These are phyloP conservation scores for Clonostachys solani DNA, from an alignment of 2,329 filamentous ascomycete genomes.

Conservation along the genomic window DNA sequence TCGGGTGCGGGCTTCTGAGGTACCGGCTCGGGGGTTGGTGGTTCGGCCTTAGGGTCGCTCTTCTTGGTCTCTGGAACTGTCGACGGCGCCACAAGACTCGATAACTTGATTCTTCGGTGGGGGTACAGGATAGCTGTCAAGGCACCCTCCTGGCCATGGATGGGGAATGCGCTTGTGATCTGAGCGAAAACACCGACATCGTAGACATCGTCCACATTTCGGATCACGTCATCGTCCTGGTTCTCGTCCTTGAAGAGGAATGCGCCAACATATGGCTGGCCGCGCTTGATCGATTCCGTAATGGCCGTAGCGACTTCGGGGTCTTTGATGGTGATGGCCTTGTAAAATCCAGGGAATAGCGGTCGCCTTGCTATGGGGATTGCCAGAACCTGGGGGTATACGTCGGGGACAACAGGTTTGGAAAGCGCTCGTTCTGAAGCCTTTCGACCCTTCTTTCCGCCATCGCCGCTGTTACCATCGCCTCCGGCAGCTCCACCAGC, in stretches of 20 bases:
- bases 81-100: slow-evolving; percentile 69
- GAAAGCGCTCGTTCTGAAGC: slow-evolving; percentile 71
- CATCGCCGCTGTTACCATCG: slow-evolving; percentile 46
- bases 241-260: slow-evolving; percentile 97
- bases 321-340: slow-evolving; percentile 94
- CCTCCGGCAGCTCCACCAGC: slow-evolving; percentile 41
- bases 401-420: slow-evolving; percentile 86
- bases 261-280: slow-evolving; percentile 94
- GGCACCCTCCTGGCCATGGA: slow-evolving; percentile 77
- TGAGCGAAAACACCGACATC: slow-evolving; percentile 97
- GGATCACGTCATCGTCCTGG: slow-evolving; percentile 89
- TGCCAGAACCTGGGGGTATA: slow-evolving; percentile 96
- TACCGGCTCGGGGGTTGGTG: slow-evolving; percentile 53
- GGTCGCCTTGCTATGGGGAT: slow-evolving; percentile 93
- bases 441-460: slow-evolving; percentile 70
- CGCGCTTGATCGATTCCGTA: slow-evolving; percentile 92
- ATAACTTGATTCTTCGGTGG: slow-evolving; percentile 89
- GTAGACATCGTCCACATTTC: slow-evolving; percentile 85
- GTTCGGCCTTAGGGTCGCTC: slow-evolving; percentile 41
- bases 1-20: slow-evolving; percentile 49
- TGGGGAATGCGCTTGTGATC: slow-evolving; percentile 92
- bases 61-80: slow-evolving; percentile 38
- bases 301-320: slow-evolving; percentile 88
- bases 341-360: slow-evolving; percentile 97
- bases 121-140: slow-evolving; percentile 95